Evolutionary conservation across 306 rosid genomes (phyloP).

Genomic region (Lathyrus tuberosus): DNA sequence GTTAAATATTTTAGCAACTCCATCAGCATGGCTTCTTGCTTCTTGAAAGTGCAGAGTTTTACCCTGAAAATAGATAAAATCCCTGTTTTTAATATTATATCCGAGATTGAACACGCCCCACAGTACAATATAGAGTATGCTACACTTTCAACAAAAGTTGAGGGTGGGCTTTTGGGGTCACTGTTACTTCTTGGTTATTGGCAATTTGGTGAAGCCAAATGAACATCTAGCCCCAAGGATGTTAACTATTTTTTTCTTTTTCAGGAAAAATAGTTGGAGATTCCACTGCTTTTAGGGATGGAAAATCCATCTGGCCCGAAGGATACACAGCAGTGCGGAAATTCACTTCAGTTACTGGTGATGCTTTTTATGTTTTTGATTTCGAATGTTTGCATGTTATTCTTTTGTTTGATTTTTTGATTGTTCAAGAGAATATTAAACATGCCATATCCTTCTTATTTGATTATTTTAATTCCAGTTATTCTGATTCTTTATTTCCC

Average conservation of each 20-base stretch:
- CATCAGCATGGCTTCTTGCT: conserved; percentile 6
- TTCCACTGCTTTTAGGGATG: conserved; percentile 68
- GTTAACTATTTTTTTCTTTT: conserved; percentile 19
- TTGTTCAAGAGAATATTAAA: neutral
- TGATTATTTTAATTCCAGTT: conserved; percentile 25
- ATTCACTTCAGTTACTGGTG: conserved; percentile 84
- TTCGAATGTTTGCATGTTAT: conserved; percentile 24
- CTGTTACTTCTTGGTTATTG: conserved; percentile 36
- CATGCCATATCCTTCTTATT: conserved; percentile 18
- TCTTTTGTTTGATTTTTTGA: conserved; percentile 27
- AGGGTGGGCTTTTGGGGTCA: neutral
- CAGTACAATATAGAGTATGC: conserved; percentile 10
- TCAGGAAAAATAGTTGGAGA: conserved; percentile 83
- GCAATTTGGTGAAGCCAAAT: conserved; percentile 27
- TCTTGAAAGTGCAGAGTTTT: conserved; percentile 7
- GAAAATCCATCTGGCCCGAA: conserved; percentile 80
- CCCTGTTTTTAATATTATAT: neutral
- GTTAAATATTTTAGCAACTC: conserved; percentile 26
- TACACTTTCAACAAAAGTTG: conserved; percentile 4
- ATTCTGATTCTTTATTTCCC: conserved; percentile 13
- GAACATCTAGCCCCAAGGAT: conserved; percentile 22
- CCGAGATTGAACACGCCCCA: conserved; percentile 8
- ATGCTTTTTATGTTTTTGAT: conserved; percentile 9
- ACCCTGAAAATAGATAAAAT: neutral
- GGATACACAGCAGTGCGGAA: conserved; percentile 90